Evolutionary conservation across 306 rosid genomes (phyloP).

Genomic region (Vigna radiata): DNA sequence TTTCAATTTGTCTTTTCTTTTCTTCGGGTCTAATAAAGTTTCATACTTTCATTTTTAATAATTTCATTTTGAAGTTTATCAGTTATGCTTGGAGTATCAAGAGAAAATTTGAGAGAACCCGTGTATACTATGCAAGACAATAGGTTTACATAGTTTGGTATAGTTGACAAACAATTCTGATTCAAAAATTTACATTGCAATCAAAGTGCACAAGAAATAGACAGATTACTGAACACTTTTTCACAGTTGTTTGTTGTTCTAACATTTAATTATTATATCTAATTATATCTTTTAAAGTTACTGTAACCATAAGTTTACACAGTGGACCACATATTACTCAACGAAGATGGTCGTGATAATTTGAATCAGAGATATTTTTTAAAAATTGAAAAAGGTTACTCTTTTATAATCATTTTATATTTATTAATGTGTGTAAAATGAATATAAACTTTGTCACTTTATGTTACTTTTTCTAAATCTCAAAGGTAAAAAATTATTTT

Average conservation of each 20-base stretch:
- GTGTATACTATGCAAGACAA: not conserved
- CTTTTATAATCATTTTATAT: no score
- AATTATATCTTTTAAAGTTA: not conserved
- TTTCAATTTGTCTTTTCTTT: conserved; percentile 7
- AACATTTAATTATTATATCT: not conserved
- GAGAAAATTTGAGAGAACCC: conserved; percentile 3
- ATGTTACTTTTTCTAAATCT: no score
- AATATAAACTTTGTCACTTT: no score
- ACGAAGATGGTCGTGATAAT: conserved; percentile 6
- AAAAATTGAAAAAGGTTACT: no score
- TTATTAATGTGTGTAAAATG: no score
- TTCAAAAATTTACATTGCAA: conserved; percentile 3
- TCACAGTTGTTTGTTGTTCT: not conserved
- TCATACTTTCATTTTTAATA: not conserved
- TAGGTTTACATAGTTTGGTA: conserved; percentile 4
- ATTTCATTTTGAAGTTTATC: conserved; percentile 13
- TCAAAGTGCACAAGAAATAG: conserved; percentile 9
- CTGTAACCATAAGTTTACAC: not conserved
- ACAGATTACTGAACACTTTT: not conserved
- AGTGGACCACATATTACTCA: conserved; percentile 30
- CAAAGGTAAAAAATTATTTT: no score
- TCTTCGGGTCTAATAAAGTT: not conserved
- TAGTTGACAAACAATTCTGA: not conserved
- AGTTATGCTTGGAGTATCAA: not conserved
- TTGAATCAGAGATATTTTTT: not conserved